A percentile compares a stretch with the other conserved stretches of the same genome.
Evolutionary conservation across 129 eudicot species (phyloP).

Genomic region (Lactuca saligna): DNA sequence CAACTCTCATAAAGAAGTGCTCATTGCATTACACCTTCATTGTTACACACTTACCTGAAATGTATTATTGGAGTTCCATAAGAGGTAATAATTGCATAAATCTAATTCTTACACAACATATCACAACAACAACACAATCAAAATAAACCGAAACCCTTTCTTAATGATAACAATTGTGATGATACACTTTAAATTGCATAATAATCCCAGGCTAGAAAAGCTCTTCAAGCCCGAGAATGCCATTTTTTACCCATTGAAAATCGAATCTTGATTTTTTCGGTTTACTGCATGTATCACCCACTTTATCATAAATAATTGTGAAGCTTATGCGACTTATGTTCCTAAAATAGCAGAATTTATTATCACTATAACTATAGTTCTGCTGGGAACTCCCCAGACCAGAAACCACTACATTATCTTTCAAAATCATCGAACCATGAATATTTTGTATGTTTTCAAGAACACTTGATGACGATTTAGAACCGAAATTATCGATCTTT

Average conservation of each 20-base stretch:
- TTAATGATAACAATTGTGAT: neutral
- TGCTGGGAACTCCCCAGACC: conserved; percentile 78
- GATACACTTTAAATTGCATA: conserved; percentile 15
- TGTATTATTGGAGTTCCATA: too few species aligned
- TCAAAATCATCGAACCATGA: conserved; percentile 62
- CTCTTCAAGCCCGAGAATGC: conserved; percentile 29
- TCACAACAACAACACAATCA: conserved; percentile 17
- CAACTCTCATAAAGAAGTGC: too few species aligned
- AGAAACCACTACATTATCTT: conserved; percentile 55
- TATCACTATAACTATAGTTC: conserved; percentile 40
- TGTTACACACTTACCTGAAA: too few species aligned
- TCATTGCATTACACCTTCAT: too few species aligned
- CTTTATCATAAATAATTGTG: conserved; percentile 73
- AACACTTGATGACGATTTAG: conserved; percentile 41
- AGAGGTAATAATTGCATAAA: neutral
- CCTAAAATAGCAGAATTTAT: conserved; percentile 62
- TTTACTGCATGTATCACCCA: conserved; percentile 41
- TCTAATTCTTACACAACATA: neutral
- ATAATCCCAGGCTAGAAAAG: conserved; percentile 17
- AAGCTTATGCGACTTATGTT: conserved; percentile 66
- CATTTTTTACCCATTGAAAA: conserved; percentile 1
- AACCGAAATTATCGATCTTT: conserved; percentile 30
- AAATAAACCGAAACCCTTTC: conserved; percentile 11
- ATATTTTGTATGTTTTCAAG: conserved; percentile 60
- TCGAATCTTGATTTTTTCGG: conserved; percentile 23